These are phyloP conservation scores for Hibiscus syriacus DNA, from an alignment of 345 rosid genomes.

Conservation along the genomic window DNA sequence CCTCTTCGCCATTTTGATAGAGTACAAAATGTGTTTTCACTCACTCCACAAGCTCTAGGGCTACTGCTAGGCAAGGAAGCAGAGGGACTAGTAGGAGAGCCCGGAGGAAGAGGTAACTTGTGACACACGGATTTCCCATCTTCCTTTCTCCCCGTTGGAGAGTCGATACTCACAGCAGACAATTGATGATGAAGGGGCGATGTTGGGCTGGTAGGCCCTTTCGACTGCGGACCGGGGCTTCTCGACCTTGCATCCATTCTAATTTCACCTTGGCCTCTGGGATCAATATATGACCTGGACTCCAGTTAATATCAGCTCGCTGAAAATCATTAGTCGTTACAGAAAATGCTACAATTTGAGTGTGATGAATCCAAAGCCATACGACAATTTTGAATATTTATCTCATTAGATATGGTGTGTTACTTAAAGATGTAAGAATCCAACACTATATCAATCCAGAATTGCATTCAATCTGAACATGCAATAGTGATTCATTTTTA, in stretches of 20 bases:
- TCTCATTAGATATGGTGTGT: not conserved
- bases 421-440: not conserved
- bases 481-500: not conserved
- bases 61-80: conserved; percentile 37
- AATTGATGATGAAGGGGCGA: conserved; percentile 65
- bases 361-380: not conserved
- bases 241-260: conserved; percentile 38
- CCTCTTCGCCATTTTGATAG: conserved; percentile 83
- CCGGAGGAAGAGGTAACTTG: conserved; percentile 85
- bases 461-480: not conserved
- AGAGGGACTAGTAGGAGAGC: conserved; percentile 76
- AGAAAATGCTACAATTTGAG: not conserved
- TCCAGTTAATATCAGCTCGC: not conserved
- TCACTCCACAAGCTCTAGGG: conserved; percentile 31
- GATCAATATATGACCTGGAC: conserved; percentile 24
- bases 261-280: conserved; percentile 40
- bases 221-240: conserved; percentile 48
- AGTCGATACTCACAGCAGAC: conserved; percentile 45
- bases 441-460: not conserved
- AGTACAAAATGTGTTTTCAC: conserved; percentile 27
- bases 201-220: conserved; percentile 59
- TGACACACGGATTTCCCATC: conserved; percentile 65
- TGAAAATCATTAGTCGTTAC: not conserved
- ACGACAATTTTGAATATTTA: not conserved
- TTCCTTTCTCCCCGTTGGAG: conserved; percentile 52